Evolutionary conservation across 371 early-diverging fungal species (phyloP).

Genomic region (Syncephalastrum racemosum): DNA sequence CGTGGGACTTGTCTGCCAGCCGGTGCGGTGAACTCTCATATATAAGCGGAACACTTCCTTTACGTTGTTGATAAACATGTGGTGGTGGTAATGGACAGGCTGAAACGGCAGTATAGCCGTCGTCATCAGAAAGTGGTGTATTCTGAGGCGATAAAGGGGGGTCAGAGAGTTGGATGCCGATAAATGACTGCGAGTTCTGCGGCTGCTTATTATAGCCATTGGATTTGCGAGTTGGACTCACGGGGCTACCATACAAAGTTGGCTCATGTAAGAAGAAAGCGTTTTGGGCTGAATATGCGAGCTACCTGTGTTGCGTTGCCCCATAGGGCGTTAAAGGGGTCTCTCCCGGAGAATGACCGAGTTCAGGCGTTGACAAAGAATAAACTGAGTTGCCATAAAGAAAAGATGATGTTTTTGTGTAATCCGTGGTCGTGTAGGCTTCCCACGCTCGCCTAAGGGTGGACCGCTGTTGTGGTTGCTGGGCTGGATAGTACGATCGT

Average conservation of each 20-base stretch:
- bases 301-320: slow-evolving; percentile 24
- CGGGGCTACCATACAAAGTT: no score
- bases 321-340: slow-evolving; percentile 16
- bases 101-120: slow-evolving; percentile 3
- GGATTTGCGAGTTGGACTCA: no score
- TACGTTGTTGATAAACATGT: slow-evolving; percentile 9
- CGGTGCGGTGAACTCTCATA: background rate
- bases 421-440: no score
- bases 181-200: background rate
- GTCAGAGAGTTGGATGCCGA: slow-evolving; percentile 37
- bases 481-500: slow-evolving; percentile 2
- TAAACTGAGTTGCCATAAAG: slow-evolving; percentile 12
- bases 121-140: no score
- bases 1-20: background rate
- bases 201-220: no score
- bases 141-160: slow-evolving; percentile 17
- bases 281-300: slow-evolving; percentile 7
- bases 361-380: slow-evolving; percentile 36
- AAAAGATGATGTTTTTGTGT: background rate
- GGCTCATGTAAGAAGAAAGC: no score
- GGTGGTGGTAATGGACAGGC: slow-evolving; percentile 15
- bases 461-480: background rate
- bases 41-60: slow-evolving; percentile 10
- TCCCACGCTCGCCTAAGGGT: background rate
- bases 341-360: slow-evolving; percentile 42